These are phyloP conservation scores for Nidula microcarpa DNA, from an alignment of 768 basidiomycete species.

Conservation along the genomic window DNA sequence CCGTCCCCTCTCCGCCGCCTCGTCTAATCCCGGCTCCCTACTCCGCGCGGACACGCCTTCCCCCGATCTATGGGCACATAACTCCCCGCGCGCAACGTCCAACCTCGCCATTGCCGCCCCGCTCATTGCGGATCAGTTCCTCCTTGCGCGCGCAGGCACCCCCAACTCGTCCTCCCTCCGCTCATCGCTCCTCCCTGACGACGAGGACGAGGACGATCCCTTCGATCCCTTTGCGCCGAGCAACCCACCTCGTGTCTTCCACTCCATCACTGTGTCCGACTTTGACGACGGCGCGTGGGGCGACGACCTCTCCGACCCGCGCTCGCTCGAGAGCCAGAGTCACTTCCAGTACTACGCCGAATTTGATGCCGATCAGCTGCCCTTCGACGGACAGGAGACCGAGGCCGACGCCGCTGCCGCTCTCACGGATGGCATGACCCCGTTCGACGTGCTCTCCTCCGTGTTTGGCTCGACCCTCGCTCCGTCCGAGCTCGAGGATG, in stretches of 20 bases:
- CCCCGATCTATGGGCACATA: constrained; percentile 87
- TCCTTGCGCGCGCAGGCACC: constrained; percentile 52
- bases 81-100: constrained; percentile 63
- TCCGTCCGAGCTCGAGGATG: constrained; percentile 90
- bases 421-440: constrained; percentile 93
- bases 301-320: constrained; percentile 46
- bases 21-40: constrained; percentile 54
- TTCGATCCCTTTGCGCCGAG: constrained; percentile 73
- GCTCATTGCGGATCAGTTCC: constrained; percentile 67
- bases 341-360: constrained; percentile 18
- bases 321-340: constrained; percentile 26
- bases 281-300: constrained; percentile 58
- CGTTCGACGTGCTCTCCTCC: constrained; percentile 91
- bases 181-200: constrained; percentile 54
- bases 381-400: constrained; percentile 16
- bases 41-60: constrained; percentile 78
- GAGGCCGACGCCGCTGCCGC: constrained; percentile 48
- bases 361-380: constrained; percentile 11
- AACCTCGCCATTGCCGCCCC: constrained; percentile 93
- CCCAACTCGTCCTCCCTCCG: constrained; percentile 64
- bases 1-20: constrained; percentile 74
- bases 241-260: constrained; percentile 51
- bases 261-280: constrained; percentile 60
- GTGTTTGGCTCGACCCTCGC: constrained; percentile 92
- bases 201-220: constrained; percentile 78